Evolutionary conservation across 257 asterid genomes (phyloP), one percentile per base, ranked within the genome.

Genomic region (Solanum virginianum): DNA sequence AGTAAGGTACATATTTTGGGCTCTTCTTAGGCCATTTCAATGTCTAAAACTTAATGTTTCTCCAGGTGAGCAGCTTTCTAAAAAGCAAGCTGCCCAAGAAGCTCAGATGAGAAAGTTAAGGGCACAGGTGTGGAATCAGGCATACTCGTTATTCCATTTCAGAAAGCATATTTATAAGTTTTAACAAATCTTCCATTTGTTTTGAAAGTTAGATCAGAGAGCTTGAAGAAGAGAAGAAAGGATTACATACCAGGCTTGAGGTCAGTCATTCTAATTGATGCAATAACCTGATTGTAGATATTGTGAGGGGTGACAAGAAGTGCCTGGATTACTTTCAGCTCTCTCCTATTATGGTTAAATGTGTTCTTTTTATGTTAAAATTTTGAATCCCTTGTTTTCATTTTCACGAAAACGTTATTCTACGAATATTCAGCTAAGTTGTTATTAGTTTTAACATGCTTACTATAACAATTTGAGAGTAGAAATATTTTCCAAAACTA

Each of bases 41-140:
- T 80, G 47, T 75, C 72, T 72, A 60, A 57, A 85, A 82, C 77
- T 49, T 54, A 22, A 59, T 57, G 55, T 87, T 86, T 87, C 57
- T 77, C 85, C 91, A 97, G 99, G 99, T 86, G 99, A 97, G 89
- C 96, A 94, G 85, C 98, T 97, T 88, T 97, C 99, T 17, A 97
- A 97, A 92, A 97, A 97, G 90, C 99, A 97, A 87, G 99, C 99
- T 88, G 94, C 97, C 85, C 99, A 95, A 89, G 99, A 97, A 91
- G 87, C 96, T 85, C 94, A 89, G 79, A 95, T 97, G 43, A 94
- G 99, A 91, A 97, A 97, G 88, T 89, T 97, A 88, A 95, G 99
- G 91, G 98, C 99, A 87, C 99, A 94, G 98, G 99, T 97, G 88
- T 29, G 85, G 80, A 81, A 83, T 85, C 84, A 86, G 45, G 85